phyloP scores from a whole-genome alignment of 495 filamentous ascomycete genomes.

The Apodospora peruviana region DNA sequence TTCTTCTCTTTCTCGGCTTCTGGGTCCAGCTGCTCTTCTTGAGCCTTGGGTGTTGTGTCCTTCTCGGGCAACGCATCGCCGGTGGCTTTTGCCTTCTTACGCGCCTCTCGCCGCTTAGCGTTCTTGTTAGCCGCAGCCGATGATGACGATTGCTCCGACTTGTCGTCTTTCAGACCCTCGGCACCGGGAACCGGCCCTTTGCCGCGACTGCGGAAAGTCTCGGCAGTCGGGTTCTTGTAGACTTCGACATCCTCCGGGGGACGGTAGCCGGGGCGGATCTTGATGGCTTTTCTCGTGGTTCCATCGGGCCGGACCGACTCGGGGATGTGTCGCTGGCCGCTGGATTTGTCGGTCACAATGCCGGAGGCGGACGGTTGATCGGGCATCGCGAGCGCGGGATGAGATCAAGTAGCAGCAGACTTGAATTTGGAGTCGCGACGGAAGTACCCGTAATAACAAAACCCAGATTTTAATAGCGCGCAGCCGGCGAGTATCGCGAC shows the following conservation, averaged over 20 bases:
- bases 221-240: slow-evolving; percentile 89
- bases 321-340: slow-evolving; percentile 83
- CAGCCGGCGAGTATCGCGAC: too few relatives aligned
- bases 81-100: slow-evolving; percentile 74
- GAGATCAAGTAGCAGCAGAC: background rate
- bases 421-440: too few relatives aligned
- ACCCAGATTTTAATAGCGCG: too few relatives aligned
- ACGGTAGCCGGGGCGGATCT: slow-evolving; percentile 85
- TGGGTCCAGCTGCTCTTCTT: slow-evolving; percentile 46
- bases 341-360: slow-evolving; percentile 64
- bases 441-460: too few relatives aligned
- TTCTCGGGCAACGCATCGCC: slow-evolving; percentile 30
- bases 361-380: slow-evolving; percentile 55
- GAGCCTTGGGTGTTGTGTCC: slow-evolving; percentile 18
- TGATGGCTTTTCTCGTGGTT: slow-evolving; percentile 82
- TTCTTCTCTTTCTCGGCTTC: slow-evolving; percentile 88
- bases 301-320: slow-evolving; percentile 83
- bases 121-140: slow-evolving; percentile 84
- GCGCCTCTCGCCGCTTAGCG: slow-evolving; percentile 85
- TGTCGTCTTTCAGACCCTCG: slow-evolving; percentile 54
- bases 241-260: slow-evolving; percentile 95
- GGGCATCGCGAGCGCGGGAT: slow-evolving; percentile 36
- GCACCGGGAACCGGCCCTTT: slow-evolving; percentile 74
- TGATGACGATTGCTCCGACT: slow-evolving; percentile 39
- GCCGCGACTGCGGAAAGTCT: slow-evolving; percentile 77